Evolutionary conservation across 2,329 filamentous ascomycete species (phyloP).

Genomic region (Allantophomopsis cytisporea): DNA sequence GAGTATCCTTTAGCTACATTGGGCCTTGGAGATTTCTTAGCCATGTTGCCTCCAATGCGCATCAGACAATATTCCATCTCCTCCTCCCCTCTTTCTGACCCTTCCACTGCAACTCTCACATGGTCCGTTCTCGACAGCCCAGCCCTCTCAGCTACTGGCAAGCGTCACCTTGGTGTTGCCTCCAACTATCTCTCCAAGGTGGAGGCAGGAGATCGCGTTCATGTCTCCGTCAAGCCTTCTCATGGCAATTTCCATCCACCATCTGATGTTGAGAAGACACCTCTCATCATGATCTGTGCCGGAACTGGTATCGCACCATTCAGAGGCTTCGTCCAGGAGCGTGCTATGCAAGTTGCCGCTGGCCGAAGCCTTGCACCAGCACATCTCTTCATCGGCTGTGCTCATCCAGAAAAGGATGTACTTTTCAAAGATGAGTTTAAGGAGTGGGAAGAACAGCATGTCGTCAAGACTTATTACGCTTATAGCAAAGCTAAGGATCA

Average conservation of each 20-base stretch:
- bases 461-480: conserved; percentile 11
- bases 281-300: conserved; percentile 19
- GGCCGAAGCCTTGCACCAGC: conserved; percentile 13
- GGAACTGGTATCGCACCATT: conserved; percentile 31
- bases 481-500: conserved; percentile 8
- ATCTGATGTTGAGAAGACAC: conserved; percentile 13
- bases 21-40: conserved; percentile 52
- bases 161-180: conserved; percentile 42
- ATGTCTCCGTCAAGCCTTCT: conserved; percentile 22
- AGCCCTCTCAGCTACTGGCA: conserved; percentile 30
- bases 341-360: conserved; percentile 27
- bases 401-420: conserved; percentile 9
- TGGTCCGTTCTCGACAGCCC: conserved; percentile 50
- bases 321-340: conserved; percentile 32
- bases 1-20: conserved; percentile 43
- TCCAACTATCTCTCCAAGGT: conserved; percentile 44
- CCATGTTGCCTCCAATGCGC: conserved; percentile 64
- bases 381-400: conserved; percentile 15
- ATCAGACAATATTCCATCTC: conserved; percentile 72
- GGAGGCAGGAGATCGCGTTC: conserved; percentile 24
- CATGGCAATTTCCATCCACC: conserved; percentile 15
- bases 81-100: conserved; percentile 51
- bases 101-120: conserved; percentile 46
- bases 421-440: conserved; percentile 10
- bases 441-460: conserved; percentile 11